phyloP scores from a whole-genome alignment of 1,284 basidiomycete genomes.

The Marasmius oreades region DNA sequence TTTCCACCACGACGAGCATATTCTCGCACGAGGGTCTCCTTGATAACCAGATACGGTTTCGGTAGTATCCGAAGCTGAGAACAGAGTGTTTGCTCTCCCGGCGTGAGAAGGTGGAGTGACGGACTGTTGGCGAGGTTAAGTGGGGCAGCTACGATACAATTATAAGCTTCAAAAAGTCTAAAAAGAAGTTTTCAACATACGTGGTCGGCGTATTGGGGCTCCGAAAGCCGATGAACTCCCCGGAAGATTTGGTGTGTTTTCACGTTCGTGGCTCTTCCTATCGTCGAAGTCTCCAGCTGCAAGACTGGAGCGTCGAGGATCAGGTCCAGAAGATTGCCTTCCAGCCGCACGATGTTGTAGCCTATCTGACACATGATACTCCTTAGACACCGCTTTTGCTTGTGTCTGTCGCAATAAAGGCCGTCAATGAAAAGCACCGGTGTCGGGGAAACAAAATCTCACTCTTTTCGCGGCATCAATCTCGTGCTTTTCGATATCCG shows the following conservation, averaged over 20 bases:
- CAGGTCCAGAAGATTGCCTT: conserved; percentile 56
- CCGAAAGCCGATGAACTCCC: conserved; percentile 13
- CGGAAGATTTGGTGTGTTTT: conserved; percentile 48
- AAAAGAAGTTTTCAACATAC: conserved; percentile 32
- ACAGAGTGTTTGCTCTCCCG: conserved; percentile 86
- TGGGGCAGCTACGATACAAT: conserved; percentile 53
- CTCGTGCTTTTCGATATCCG: conserved; percentile 90
- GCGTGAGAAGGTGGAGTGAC: conserved; percentile 82
- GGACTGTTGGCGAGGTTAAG: conserved; percentile 86
- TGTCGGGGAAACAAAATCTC: conserved; percentile 24
- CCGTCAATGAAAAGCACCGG: conserved; percentile 6
- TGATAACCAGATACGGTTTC: conserved; percentile 89
- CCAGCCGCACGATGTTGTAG: conserved; percentile 40
- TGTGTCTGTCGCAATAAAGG: conserved; percentile 39
- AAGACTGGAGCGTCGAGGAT: conserved; percentile 39
- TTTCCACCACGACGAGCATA: conserved; percentile 87
- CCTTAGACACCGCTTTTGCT: conserved; percentile 57
- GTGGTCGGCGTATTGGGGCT: conserved; percentile 43
- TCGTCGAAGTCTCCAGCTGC: conserved; percentile 43
- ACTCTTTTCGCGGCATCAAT: conserved; percentile 72
- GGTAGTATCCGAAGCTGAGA: conserved; percentile 85
- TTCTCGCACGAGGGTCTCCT: conserved; percentile 88
- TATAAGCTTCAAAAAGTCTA: neutral
- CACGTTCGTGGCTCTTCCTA: conserved; percentile 55
- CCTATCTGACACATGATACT: conserved; percentile 53